phyloP scores from a whole-genome alignment of 495 filamentous ascomycete genomes.

The Choiromyces venosus region DNA sequence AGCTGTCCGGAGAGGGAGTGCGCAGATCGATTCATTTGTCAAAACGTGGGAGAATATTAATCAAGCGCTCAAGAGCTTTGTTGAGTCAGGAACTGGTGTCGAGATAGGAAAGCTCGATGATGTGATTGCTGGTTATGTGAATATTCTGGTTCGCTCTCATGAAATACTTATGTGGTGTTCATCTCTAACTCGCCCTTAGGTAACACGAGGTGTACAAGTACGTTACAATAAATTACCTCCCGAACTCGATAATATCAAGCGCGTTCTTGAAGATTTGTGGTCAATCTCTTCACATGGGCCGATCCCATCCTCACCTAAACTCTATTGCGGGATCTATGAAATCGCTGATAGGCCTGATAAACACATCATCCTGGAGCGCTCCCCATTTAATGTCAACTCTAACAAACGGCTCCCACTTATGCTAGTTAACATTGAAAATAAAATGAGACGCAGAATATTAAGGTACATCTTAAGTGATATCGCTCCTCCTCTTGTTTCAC shows the following conservation, averaged over 20 bases:
- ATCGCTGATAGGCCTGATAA: not conserved
- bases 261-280: constrained; percentile 6
- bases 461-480: not conserved
- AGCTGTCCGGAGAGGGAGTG: not conserved
- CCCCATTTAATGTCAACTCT: not conserved
- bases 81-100: not conserved
- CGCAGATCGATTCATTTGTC: not conserved
- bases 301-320: constrained; percentile 3
- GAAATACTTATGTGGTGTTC: not conserved
- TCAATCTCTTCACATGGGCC: not conserved
- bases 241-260: constrained; percentile 10
- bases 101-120: not conserved
- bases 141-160: constrained; percentile 19
- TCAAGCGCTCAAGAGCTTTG: not conserved
- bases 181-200: not conserved
- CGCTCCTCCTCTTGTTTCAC: constrained; percentile 2
- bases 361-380: constrained; percentile 10
- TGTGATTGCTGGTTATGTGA: constrained; percentile 4
- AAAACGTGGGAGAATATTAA: not conserved
- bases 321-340: constrained; percentile 19
- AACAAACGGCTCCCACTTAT: not conserved
- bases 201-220: not conserved
- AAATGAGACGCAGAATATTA: not conserved
- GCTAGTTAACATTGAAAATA: not conserved
- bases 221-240: not conserved